Conservation (phyloP, 2,329 filamentous ascomycete genomes). For the Corynespora cassiicola region DNA sequence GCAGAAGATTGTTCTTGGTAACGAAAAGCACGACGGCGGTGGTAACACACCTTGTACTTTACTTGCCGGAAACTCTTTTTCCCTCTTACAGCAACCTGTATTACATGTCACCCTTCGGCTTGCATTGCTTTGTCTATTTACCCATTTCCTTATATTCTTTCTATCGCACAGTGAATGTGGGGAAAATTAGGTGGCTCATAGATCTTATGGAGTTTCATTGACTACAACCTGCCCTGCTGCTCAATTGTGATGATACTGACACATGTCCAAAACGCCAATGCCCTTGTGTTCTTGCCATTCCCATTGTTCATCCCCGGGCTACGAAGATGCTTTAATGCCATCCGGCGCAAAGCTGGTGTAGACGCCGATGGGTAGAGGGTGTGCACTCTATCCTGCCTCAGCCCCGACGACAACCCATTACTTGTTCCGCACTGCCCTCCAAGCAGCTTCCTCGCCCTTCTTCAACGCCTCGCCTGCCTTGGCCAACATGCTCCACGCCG, state of each 20-base stretch:
- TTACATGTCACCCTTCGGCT: constrained; percentile 47
- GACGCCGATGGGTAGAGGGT: no score
- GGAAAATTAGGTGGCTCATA: constrained; percentile 48
- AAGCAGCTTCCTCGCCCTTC: constrained; percentile 44
- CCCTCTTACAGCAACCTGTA: constrained; percentile 38
- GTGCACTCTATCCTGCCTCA: no score
- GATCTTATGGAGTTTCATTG: constrained; percentile 41
- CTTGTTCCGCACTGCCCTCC: constrained; percentile 41
- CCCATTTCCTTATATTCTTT: constrained; percentile 39
- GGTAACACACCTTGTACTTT: constrained; percentile 52
- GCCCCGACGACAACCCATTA: no score
- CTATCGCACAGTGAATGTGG: constrained; percentile 43
- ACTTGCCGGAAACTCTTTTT: constrained; percentile 45
- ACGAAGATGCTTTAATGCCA: no score
- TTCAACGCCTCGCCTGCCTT: constrained; percentile 45
- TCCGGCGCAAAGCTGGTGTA: no score
- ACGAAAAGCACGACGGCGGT: constrained; percentile 49
- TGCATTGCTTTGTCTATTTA: constrained; percentile 47
- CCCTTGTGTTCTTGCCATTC: no score
- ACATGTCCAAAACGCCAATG: no score
- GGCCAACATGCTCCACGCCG: constrained; percentile 41
- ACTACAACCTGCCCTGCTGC: constrained; percentile 4
- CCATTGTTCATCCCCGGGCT: no score
- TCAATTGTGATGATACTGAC: constrained; percentile 7
- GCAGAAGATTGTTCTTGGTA: constrained; percentile 51